Base-by-base conservation (phyloP, 805 yeast species). In the Saccharomycopsis lassenensis region DNA sequence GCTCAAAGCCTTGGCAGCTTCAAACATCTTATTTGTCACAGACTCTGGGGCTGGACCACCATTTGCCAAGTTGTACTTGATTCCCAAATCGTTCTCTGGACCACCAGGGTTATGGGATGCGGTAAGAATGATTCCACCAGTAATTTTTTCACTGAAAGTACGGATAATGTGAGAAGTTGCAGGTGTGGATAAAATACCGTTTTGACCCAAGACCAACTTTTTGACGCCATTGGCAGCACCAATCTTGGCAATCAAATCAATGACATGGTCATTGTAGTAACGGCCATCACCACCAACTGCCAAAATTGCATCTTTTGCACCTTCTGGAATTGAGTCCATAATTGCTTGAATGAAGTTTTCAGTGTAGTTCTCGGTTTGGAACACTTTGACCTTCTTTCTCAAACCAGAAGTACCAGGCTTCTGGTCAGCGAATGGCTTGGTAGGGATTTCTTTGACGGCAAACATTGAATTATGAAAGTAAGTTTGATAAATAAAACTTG, bases 71-170 rank as follows among this genome's bases (percentile, higher is more conserved):
- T 89, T 91, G 65, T 91, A 91, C 63, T 89, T 89, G 65, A 89
- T 89, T 37, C 98, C 98, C 55, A 86, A 69, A 56, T 89, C 98
- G 46, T 82, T 77, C 19, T 68, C 61, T 40, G 95, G 95, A 6
- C 97, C 96, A 56, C 98, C 98, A 12, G 98, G 98, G 59, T 89
- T 89, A 60, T 89, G 98, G 17, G 94, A 80, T 2, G 97, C 97
- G 6, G 98, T 89, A 52, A 89, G 67, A 47, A 91, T 84, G 60
- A 89, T 89, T 44, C 97, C 97, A 44, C 97, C 98, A 8, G 95
- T 85, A 40, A 78, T 74, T 24, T 70, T 67, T 22, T 56, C 61
- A 20, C 54, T 52, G 46, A 65, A 66, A 42, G 75, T 72, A 58
- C 98, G 74, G 49, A 89, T 91, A 39, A 91, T 64, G 54, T 86